Evolutionary conservation across 2,329 filamentous ascomycete species (phyloP), one percentile per base, ranked within the genome.

Genomic region (Pyricularia pennisetigena): DNA sequence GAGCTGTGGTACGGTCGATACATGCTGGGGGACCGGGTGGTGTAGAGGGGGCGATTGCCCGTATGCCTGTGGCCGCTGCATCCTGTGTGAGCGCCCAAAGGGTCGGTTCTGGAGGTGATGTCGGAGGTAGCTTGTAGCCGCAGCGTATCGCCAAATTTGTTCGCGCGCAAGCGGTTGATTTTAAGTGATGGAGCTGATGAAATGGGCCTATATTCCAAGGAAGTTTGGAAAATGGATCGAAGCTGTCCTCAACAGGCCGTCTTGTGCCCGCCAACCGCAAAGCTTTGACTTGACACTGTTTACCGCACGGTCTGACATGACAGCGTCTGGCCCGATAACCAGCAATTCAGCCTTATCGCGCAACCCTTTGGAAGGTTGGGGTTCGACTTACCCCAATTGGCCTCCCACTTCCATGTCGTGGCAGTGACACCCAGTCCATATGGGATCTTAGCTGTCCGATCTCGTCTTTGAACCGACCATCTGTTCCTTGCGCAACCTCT

Each of bases 21-120:
- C 94, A 84, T 99, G 95, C 80, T 99, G 95, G 71, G 95, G 95
- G 69, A 98, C 93, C 69, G 95, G 95, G 78, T 98, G 95, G 80
- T 98, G 95, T 74, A 98, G 88, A 72, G 94, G 94, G 77, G 94
- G 94, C 76, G 93, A 97, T 76, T 94, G 91, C 79, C 88, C 88
- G 82, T 95, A 97, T 68, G 88, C 84, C 32, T 64, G 66, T 77
- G 90, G 85, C 78, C 93, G 91, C 82, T 97, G 94, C 94, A 97
- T 97, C 70, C 76, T 85, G 78, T 68, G 7, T 61, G 63, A 35
- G 16, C 5, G 63, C 28, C 10, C 28, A 29, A 35, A 20, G 30
- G 23, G 9, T 28, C 1, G 20, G 20, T 32, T 16, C 14, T n/a
- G 61, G 41, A 41, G 20, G 8, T 54, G 41, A 54, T 4, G 41